Base-by-base conservation (phyloP, 2,329 filamentous ascomycete species). In the Clonostachys byssicola region DNA sequence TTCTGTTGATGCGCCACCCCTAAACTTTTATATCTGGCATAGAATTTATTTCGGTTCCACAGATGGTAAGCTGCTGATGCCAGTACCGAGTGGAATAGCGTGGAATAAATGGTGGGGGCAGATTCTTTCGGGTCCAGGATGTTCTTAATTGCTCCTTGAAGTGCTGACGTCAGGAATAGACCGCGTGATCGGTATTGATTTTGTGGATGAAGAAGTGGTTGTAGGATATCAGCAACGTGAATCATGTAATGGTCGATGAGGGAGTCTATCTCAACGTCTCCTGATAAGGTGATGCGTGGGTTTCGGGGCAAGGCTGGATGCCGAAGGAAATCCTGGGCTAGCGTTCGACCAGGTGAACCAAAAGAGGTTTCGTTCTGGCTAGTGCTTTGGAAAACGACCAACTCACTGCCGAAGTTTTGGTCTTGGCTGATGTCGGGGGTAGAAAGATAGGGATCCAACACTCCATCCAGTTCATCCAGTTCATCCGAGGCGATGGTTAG, bases 1-100 rank as follows among this genome's bases (percentile, higher is more conserved):
- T 44, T 33, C 12, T 34, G n/a, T 16, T 34, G 42, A 17, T 44
- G n/a, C 42, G 33, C 12, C 14, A 34, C 18, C 6, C 42, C 42
- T 7, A 44, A 34, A 6, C 17, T 35, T 13, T 35, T 23, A 9
- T 44, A 44, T 12, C 33, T 18, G 12, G 42, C 35, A 17, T 44
- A 17, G 10, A 12, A 12, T 4, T 18, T 23, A 17, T 23, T 16
- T 14, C 42, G 35, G 16, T 44, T 34, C 42, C 42, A 44, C 12
- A 33, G 42, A 14, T 44, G 42, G 42, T 44, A 44, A n/a, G 42
- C 42, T 13, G 42, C 18, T 5, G 42, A 44, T 17, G 42, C 42
- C 17, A 44, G 23, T 5, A 44, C 23, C 16, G 42, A 44, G 6
- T 44, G 42, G 16, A 34, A 23, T 16, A 44, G 30, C 13, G 42